phyloP scores from a whole-genome alignment of 1,284 basidiomycete genomes.

The Ustilago shanxiensis region DNA sequence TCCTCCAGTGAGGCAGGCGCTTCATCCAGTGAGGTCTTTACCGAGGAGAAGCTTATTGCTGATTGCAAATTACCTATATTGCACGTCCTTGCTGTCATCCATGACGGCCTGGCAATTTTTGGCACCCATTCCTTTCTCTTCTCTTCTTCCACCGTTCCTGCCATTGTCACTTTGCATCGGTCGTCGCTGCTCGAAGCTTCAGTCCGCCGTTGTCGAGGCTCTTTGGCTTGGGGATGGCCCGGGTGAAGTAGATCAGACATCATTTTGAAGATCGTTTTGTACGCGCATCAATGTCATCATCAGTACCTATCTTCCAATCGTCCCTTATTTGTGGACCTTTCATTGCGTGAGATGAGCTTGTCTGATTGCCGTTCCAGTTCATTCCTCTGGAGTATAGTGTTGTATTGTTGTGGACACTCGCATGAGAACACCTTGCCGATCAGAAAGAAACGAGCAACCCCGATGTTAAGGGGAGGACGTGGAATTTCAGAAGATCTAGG shows the following conservation, averaged over 20 bases:
- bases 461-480: neutral
- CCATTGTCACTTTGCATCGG: neutral
- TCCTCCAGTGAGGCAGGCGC: slow-evolving; percentile 60
- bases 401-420: neutral
- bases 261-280: neutral
- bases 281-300: neutral
- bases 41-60: slow-evolving; percentile 68
- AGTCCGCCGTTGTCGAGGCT: neutral
- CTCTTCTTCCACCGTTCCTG: slow-evolving; percentile 32
- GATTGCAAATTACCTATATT: slow-evolving; percentile 68
- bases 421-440: neutral
- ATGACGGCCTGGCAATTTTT: slow-evolving; percentile 66
- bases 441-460: neutral
- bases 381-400: neutral
- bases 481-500: neutral
- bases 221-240: slow-evolving; percentile 3
- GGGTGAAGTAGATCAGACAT: slow-evolving; percentile 28
- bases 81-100: slow-evolving; percentile 62
- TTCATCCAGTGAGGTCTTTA: slow-evolving; percentile 67
- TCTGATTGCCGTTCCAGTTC: too few species aligned
- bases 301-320: too few species aligned
- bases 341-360: neutral
- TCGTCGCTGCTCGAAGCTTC: slow-evolving; percentile 30
- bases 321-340: neutral
- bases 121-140: slow-evolving; percentile 33